Base-by-base conservation (phyloP, 768 basidiomycete genomes). In the Fomitopsis serialis region DNA sequence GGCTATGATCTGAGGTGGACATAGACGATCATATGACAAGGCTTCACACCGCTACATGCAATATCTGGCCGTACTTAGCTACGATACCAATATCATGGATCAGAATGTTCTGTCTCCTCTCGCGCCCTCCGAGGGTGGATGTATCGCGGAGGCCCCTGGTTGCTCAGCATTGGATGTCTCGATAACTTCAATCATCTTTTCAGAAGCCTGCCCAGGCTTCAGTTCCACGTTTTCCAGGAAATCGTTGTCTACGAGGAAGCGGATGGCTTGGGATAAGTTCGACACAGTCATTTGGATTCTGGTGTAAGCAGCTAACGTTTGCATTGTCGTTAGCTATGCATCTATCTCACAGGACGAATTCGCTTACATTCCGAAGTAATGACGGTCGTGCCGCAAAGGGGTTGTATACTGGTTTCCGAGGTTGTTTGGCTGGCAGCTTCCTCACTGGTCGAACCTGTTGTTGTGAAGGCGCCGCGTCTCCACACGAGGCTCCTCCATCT, bases 241-340 rank as follows among this genome's bases (percentile, higher is more conserved):
- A 63, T 93, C 85, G 58, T 98, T 97, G 56, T 89, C 88, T 1
- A 91, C 92, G 17, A 96, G 68, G 68, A 97, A 98, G 27, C 79
- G 83, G 58, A 97, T 90, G 4, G 90, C 92, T 67, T 98, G 95
- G 0, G 93, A 93, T 4, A 98, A 76, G 67, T 94, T 94, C 1
- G 92, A 95, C 3, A 94, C 78, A 0, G 94, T 95, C 58, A 89
- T 77, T 25, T 87, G 82, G 36, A 96, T 93, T 96, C 93, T 12
- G 87, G 89, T 19, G 87, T 72, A 4, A 97, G 76, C 12, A 97
- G 72, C 90, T 94, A 61, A 35, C 8, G 15, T 35, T 9, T 35
- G 8, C 9, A 35, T 15, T 9, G 34, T 15, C 9, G 29, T 46
- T 21, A 15, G 15, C 48, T 7, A 56, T n/a, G n/a, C n/a, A 36